Percentiles rank a stretch among this genome's conserved stretches.
These are phyloP conservation scores for Geotrichum citri-aurantii DNA, from an alignment of 1,139 yeast species.

Conservation along the genomic window DNA sequence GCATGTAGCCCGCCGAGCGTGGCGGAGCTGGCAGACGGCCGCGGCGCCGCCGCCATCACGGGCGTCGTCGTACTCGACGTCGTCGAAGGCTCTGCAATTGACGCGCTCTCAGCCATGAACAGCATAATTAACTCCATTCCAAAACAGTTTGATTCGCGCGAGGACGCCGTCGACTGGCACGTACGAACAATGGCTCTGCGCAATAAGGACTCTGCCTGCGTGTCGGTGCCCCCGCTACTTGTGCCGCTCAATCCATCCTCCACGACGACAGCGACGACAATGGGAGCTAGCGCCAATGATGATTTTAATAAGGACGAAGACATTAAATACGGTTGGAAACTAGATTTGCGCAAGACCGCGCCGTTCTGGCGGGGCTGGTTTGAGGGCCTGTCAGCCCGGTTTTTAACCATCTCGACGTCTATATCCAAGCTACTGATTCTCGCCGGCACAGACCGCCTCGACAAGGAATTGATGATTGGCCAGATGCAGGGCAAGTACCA, in stretches of 20 bases:
- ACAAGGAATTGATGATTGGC: constrained; percentile 78
- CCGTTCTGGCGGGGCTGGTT: constrained; percentile 86
- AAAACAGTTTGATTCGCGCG: constrained; percentile 43
- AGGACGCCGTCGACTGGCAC: constrained; percentile 82
- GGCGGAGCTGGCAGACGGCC: constrained; percentile 6
- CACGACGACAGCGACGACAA: constrained; percentile 20
- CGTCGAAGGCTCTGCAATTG: constrained; percentile 86
- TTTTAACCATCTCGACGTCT: constrained; percentile 46
- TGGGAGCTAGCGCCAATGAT: too few relatives aligned
- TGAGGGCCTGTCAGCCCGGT: constrained; percentile 56
- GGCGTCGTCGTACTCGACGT: constrained; percentile 84
- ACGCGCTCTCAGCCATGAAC: constrained; percentile 62
- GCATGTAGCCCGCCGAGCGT: constrained; percentile 25
- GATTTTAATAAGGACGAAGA: too few relatives aligned
- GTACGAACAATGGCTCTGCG: constrained; percentile 46
- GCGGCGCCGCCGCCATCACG: constrained; percentile 20
- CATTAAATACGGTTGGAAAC: constrained; percentile 50
- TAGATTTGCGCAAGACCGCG: constrained; percentile 55
- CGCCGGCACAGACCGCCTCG: constrained; percentile 89
- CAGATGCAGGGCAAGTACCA: constrained; percentile 95
- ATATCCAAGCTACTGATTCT: constrained; percentile 62
- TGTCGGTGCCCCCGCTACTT: constrained; percentile 70
- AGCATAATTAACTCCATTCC: constrained; percentile 61
- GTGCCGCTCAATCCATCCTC: not conserved
- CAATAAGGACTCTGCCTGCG: constrained; percentile 56